phyloP scores from a whole-genome alignment of 129 eudicot genomes.

The Scalesia atractyloides region DNA sequence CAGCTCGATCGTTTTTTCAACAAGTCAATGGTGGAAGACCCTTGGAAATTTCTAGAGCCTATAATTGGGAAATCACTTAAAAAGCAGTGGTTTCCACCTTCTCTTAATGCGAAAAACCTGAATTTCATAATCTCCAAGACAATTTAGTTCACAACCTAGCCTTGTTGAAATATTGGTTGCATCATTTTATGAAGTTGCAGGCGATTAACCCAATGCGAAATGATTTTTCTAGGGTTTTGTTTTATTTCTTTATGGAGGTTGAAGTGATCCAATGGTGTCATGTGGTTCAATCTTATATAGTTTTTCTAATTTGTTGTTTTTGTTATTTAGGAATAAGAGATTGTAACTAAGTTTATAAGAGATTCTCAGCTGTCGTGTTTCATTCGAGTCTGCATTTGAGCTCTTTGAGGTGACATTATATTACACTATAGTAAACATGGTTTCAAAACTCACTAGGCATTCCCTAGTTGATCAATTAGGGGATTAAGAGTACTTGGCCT shows the following conservation, averaged over 20 bases:
- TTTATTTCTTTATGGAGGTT: neutral
- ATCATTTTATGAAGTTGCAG: conserved; percentile 49
- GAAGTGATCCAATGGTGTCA: conserved; percentile 1
- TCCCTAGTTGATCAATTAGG: too few species aligned
- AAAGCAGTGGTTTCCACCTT: conserved; percentile 47
- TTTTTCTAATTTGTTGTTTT: conserved; percentile 1
- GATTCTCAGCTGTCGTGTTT: neutral
- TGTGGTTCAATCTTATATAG: conserved; percentile 17
- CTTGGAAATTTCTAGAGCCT: conserved; percentile 73
- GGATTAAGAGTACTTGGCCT: too few species aligned
- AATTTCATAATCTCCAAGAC: conserved; percentile 40
- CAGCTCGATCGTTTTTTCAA: conserved; percentile 55
- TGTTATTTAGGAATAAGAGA: conserved; percentile 4
- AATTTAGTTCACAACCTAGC: conserved; percentile 50
- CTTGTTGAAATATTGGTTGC: conserved; percentile 88
- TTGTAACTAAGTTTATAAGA: neutral
- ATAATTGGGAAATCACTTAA: conserved; percentile 49
- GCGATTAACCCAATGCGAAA: conserved; percentile 20
- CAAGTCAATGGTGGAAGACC: conserved; percentile 88
- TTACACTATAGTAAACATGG: too few species aligned
- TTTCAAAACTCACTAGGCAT: too few species aligned
- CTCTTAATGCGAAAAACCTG: conserved; percentile 49
- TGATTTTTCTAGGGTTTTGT: conserved; percentile 7
- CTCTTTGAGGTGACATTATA: too few species aligned
- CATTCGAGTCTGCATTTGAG: neutral